These are phyloP conservation scores for Penicillium maclennaniae DNA, from an alignment of 495 filamentous ascomycete species.

Conservation along the genomic window DNA sequence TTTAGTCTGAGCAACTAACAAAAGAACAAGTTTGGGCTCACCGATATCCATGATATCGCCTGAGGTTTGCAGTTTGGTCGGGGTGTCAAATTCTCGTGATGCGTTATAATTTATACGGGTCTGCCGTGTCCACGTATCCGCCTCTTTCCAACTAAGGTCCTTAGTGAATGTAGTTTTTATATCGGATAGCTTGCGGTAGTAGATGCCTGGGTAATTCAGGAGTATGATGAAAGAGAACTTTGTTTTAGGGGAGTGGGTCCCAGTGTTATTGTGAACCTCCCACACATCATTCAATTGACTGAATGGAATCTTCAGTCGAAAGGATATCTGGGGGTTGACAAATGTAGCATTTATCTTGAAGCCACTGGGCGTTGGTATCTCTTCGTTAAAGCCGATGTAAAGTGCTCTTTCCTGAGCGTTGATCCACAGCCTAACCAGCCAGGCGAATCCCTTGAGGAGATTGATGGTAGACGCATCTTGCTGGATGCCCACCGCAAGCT, in stretches of 20 bases:
- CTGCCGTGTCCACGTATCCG: constrained; percentile 70
- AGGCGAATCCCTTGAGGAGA: constrained; percentile 26
- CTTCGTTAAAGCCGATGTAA: constrained; percentile 25
- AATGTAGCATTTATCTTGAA: not conserved
- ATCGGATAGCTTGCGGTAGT: constrained; percentile 53
- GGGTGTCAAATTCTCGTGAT: constrained; percentile 23
- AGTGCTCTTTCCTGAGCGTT: constrained; percentile 30
- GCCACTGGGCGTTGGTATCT: not conserved
- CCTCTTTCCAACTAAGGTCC: constrained; percentile 55
- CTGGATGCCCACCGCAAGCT: constrained; percentile 33
- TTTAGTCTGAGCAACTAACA: not conserved
- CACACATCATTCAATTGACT: constrained; percentile 56
- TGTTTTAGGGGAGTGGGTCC: constrained; percentile 12
- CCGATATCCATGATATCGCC: constrained; percentile 72
- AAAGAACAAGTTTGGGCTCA: constrained; percentile 19
- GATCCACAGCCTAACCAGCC: constrained; percentile 7
- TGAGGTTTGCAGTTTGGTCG: constrained; percentile 54
- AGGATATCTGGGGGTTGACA: constrained; percentile 22
- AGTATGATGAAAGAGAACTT: constrained; percentile 52
- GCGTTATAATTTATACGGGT: constrained; percentile 61
- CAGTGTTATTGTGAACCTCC: constrained; percentile 28
- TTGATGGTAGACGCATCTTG: constrained; percentile 25
- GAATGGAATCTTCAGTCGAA: constrained; percentile 61
- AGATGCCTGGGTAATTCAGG: constrained; percentile 61
- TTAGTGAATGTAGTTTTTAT: constrained; percentile 35